These are phyloP conservation scores for Ambrosia hybrid DNA, from an alignment of 140 eudicot genomes.

Conservation along the genomic window DNA sequence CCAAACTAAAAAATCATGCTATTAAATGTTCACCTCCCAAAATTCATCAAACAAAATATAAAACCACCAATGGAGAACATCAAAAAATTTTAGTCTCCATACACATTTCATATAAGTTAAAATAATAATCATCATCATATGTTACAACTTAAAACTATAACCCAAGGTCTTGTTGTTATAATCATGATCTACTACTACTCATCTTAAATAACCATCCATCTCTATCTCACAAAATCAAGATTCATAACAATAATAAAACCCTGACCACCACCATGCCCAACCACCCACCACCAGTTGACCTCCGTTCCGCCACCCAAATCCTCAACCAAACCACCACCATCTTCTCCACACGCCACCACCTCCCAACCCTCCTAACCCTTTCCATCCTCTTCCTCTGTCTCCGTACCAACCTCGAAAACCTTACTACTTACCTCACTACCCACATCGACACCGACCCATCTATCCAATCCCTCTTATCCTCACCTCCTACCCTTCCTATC, in stretches of 20 bases:
- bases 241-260: too few species aligned
- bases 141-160: not conserved
- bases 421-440: constrained; percentile 55
- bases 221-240: not conserved
- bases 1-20: not conserved
- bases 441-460: constrained; percentile 73
- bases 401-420: constrained; percentile 56
- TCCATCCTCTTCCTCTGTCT: constrained; percentile 56
- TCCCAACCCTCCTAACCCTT: constrained; percentile 50
- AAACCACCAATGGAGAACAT: not conserved
- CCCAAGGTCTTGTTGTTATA: too few species aligned
- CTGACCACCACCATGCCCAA: constrained; percentile 13
- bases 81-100: not conserved
- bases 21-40: constrained; percentile 6
- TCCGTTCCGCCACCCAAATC: constrained; percentile 46
- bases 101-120: not conserved
- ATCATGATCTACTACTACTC: too few species aligned
- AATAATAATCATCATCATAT: too few species aligned
- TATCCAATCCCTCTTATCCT: constrained; percentile 56
- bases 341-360: constrained; percentile 43
- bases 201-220: too few species aligned
- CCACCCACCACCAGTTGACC: constrained; percentile 34
- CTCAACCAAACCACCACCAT: constrained; percentile 39
- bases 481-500: constrained; percentile 39
- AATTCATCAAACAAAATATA: not conserved